Evolutionary conservation across 1,139 yeast species (phyloP).

Genomic region (Kodamaea fungicola): DNA sequence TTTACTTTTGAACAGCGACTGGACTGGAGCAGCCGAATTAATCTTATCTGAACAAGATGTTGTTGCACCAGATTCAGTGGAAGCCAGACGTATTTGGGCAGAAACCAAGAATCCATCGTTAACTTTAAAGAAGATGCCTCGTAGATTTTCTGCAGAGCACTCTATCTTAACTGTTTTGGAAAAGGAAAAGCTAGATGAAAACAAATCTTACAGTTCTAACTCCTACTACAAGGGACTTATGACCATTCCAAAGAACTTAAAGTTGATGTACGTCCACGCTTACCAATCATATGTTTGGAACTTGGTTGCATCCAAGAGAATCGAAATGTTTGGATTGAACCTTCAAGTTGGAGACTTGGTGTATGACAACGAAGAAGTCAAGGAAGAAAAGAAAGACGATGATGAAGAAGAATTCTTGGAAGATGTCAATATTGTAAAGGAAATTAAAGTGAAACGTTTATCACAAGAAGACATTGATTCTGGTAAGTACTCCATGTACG

Average conservation of each 20-base stretch:
- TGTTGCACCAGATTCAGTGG: slow-evolving; percentile 77
- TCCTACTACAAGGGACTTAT: slow-evolving; percentile 76
- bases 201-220: slow-evolving; percentile 44
- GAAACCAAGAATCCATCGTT: slow-evolving; percentile 62
- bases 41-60: slow-evolving; percentile 82
- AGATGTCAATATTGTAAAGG: slow-evolving; percentile 55
- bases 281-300: slow-evolving; percentile 98
- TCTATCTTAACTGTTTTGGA: slow-evolving; percentile 62
- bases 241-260: slow-evolving; percentile 87
- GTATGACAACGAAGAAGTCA: slow-evolving; percentile 26
- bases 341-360: slow-evolving; percentile 81
- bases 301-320: slow-evolving; percentile 72
- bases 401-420: slow-evolving; percentile 58
- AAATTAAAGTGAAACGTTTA: slow-evolving; percentile 62
- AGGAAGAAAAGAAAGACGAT: slow-evolving; percentile 24
- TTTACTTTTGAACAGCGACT: slow-evolving; percentile 64
- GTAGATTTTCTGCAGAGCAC: slow-evolving; percentile 80
- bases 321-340: slow-evolving; percentile 64
- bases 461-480: slow-evolving; percentile 68
- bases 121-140: slow-evolving; percentile 78
- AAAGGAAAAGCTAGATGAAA: slow-evolving; percentile 39
- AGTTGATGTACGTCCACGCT: slow-evolving; percentile 96
- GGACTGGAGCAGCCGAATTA: slow-evolving; percentile 76
- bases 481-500: slow-evolving; percentile 65
- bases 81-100: slow-evolving; percentile 80